These are phyloP conservation scores for Macrocybe gigantea DNA, from an alignment of 768 basidiomycete species.

Conservation along the genomic window DNA sequence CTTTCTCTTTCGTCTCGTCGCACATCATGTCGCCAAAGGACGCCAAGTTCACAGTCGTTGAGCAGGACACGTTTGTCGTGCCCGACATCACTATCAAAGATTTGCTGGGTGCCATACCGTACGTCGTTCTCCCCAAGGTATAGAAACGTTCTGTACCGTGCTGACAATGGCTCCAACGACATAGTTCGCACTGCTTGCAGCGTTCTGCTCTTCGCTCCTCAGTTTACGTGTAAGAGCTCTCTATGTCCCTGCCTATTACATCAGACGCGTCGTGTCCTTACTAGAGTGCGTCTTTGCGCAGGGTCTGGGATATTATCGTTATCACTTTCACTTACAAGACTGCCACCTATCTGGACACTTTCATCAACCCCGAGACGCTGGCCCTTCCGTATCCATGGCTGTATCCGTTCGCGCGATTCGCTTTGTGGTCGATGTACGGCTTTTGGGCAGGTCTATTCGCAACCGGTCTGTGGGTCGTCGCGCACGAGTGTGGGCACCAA, in stretches of 20 bases:
- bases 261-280: background rate
- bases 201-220: slow-evolving; percentile 81
- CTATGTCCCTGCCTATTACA: background rate
- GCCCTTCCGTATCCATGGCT: slow-evolving; percentile 55
- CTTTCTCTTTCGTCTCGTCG: slow-evolving; percentile 6
- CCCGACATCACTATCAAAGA: slow-evolving; percentile 89
- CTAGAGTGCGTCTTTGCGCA: slow-evolving; percentile 17
- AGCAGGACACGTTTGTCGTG: slow-evolving; percentile 61
- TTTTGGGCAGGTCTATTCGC: slow-evolving; percentile 81
- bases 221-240: slow-evolving; percentile 59
- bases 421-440: slow-evolving; percentile 76
- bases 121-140: slow-evolving; percentile 30
- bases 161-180: background rate
- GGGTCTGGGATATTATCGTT: slow-evolving; percentile 70
- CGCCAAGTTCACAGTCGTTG: slow-evolving; percentile 29
- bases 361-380: slow-evolving; percentile 51
- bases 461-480: slow-evolving; percentile 93
- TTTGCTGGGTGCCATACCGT: slow-evolving; percentile 79
- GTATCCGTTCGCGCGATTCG: slow-evolving; percentile 55
- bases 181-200: slow-evolving; percentile 81
- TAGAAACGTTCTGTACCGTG: slow-evolving; percentile 1
- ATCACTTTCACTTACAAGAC: slow-evolving; percentile 65
- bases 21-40: slow-evolving; percentile 22
- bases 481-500: slow-evolving; percentile 95
- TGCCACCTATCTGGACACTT: slow-evolving; percentile 56